Conservation (phyloP, 1,284 basidiomycete species). For the Moesziomyces globuligerus region DNA sequence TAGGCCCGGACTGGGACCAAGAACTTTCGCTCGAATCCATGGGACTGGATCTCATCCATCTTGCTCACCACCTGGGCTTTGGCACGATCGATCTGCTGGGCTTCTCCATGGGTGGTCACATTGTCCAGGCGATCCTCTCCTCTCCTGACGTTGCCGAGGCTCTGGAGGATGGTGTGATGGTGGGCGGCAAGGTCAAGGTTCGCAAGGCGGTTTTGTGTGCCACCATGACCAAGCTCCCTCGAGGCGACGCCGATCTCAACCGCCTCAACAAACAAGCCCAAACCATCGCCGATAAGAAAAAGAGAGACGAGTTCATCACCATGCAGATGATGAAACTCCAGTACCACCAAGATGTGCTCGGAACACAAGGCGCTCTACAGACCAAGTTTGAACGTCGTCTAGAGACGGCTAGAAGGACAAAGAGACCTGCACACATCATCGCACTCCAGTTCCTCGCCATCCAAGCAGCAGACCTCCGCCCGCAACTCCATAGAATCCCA, state of each 20-base stretch:
- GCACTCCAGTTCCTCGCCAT: constrained; percentile 55
- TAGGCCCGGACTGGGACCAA: constrained; percentile 47
- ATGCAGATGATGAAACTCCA: constrained; percentile 53
- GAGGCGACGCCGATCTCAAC: constrained; percentile 47
- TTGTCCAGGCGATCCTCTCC: constrained; percentile 55
- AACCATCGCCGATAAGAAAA: constrained; percentile 15
- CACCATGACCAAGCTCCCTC: constrained; percentile 62
- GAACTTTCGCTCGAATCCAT: constrained; percentile 53
- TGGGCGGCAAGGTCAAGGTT: constrained; percentile 37
- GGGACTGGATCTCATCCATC: constrained; percentile 53
- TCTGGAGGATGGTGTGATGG: background rate
- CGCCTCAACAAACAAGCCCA: constrained; percentile 16
- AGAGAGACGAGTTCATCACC: constrained; percentile 43
- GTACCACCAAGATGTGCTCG: constrained; percentile 53
- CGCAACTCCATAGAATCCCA: constrained; percentile 41
- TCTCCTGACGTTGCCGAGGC: background rate
- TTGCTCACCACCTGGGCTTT: constrained; percentile 42
- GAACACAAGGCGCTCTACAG: constrained; percentile 4
- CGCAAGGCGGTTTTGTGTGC: constrained; percentile 51
- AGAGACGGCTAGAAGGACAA: constrained; percentile 17
- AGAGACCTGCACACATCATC: constrained; percentile 43
- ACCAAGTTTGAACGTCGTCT: constrained; percentile 30
- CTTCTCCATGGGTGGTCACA: constrained; percentile 64
- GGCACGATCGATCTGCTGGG: constrained; percentile 53
- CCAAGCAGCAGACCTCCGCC: constrained; percentile 23